These are phyloP conservation scores for Saitozyma podzolica DNA, from an alignment of 768 basidiomycete species.

Conservation along the genomic window DNA sequence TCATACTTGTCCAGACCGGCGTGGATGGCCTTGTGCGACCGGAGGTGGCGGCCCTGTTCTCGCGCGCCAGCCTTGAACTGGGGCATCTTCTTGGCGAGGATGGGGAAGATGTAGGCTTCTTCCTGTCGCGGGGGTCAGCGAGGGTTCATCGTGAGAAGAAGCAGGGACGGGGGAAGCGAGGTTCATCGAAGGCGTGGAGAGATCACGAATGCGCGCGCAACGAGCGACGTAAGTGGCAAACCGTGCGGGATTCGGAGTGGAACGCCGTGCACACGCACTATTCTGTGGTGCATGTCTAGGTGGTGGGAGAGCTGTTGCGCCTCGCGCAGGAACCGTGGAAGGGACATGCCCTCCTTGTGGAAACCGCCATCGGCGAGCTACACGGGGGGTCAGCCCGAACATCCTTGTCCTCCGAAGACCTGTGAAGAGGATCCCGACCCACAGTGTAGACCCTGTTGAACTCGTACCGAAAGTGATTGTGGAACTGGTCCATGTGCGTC, in stretches of 20 bases:
- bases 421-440: conserved; percentile 9
- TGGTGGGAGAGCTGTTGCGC: conserved; percentile 38
- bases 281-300: conserved; percentile 49
- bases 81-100: conserved; percentile 52
- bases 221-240: background rate
- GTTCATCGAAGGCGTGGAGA: background rate
- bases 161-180: background rate
- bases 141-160: background rate
- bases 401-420: background rate
- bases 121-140: conserved; percentile 11
- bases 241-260: background rate
- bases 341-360: conserved; percentile 38
- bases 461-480: conserved; percentile 44
- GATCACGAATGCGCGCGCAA: no score
- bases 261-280: conserved; percentile 28
- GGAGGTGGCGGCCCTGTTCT: conserved; percentile 51
- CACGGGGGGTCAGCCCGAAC: background rate
- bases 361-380: conserved; percentile 46
- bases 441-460: conserved; percentile 45
- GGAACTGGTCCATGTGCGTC: conserved; percentile 42
- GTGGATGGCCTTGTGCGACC: conserved; percentile 51
- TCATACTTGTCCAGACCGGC: conserved; percentile 50
- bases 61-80: conserved; percentile 50
- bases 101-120: conserved; percentile 53
- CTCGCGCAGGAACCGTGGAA: conserved; percentile 41